Percentiles rank a stretch among this genome's conserved stretches.
Evolutionary conservation across 495 filamentous ascomycete species (phyloP).

Genomic region (Hyaloscypha bicolor): DNA sequence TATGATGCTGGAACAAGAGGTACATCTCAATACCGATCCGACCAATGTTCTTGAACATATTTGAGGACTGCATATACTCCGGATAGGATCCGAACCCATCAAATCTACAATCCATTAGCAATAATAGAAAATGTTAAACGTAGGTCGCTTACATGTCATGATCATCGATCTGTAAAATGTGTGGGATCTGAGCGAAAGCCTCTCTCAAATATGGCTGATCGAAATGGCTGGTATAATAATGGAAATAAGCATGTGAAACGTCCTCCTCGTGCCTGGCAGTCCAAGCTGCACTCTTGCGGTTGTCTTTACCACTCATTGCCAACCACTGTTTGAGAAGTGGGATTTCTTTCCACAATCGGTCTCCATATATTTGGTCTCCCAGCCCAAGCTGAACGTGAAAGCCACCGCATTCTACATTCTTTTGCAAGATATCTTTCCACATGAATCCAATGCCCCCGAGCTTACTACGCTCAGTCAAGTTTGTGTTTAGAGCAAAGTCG

Average conservation of each 20-base stretch:
- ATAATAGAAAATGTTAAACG: background rate
- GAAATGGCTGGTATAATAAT: slow-evolving; percentile 97
- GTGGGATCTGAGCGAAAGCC: slow-evolving; percentile 96
- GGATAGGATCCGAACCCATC: slow-evolving; percentile 98
- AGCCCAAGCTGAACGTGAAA: slow-evolving; percentile 93
- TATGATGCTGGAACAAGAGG: slow-evolving; percentile 98
- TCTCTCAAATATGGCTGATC: slow-evolving; percentile 93
- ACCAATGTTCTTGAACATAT: slow-evolving; percentile 98
- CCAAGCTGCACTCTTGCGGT: slow-evolving; percentile 86
- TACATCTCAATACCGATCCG: slow-evolving; percentile 99
- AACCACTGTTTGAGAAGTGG: slow-evolving; percentile 93
- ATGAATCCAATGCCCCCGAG: slow-evolving; percentile 90
- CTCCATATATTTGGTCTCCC: slow-evolving; percentile 94
- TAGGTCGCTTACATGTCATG: slow-evolving; percentile 90
- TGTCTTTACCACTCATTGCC: slow-evolving; percentile 85
- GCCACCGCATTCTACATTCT: slow-evolving; percentile 92
- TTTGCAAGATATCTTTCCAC: slow-evolving; percentile 99
- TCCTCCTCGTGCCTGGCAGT: slow-evolving; percentile 94
- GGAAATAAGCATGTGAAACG: slow-evolving; percentile 93
- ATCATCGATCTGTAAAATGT: slow-evolving; percentile 90
- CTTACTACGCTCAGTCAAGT: slow-evolving; percentile 77
- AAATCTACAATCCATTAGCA: slow-evolving; percentile 58
- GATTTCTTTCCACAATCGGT: slow-evolving; percentile 95
- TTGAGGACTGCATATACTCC: slow-evolving; percentile 95
- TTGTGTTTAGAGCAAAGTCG: slow-evolving; percentile 87